Evolutionary conservation across 257 asterid species (phyloP), one percentile per base, ranked within the genome.

Genomic region (Linderniella brevidens): DNA sequence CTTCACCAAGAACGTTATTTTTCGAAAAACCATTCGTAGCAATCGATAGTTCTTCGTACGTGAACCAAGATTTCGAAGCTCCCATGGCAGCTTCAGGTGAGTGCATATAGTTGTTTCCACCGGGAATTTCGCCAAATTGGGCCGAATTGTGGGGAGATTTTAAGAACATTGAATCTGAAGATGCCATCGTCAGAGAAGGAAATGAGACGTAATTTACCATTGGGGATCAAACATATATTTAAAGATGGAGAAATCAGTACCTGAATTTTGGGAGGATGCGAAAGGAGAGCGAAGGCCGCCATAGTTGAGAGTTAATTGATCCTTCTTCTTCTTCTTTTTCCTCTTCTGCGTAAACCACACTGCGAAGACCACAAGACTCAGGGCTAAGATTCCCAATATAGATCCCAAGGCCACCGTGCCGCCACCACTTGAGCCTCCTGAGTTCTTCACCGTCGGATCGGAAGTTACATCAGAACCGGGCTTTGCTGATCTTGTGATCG

Each of bases 251-350:
- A 39, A 2, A 11, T 39, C 15, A 3, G 35, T 68, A 81, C 96
- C 96, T 65, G 96, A 85, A 68, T 78, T 64, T 64, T 77, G 93
- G 53, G 95, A 85, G 60, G 95, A 77, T 35, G 79, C 77, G 52
- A 61, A 76, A 46, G 92, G 93, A 64, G 93, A 85, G 46, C 85
- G 82, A 57, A 64, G 55, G 42, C 53, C 38, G 48, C 69, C 73
- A 48, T 67, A 66, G 52, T 61, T 80, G 25, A 37, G 64, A 48
- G 13, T 9, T 10, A 70, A 73, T 50, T 50, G 40, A 20, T 54
- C 61, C 71, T 68, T 69, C 70, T 68, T 73, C 63, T 60, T 80
- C 74, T 73, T 85, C 49, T 72, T 73, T 55, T 35, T 80, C 9
- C 64, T 68, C 42, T 25, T 25, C 32, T 25, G 32, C 32, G 55